Evolutionary conservation across 1,284 basidiomycete genomes (phyloP).

Genomic region (Anthracocystis setariae): DNA sequence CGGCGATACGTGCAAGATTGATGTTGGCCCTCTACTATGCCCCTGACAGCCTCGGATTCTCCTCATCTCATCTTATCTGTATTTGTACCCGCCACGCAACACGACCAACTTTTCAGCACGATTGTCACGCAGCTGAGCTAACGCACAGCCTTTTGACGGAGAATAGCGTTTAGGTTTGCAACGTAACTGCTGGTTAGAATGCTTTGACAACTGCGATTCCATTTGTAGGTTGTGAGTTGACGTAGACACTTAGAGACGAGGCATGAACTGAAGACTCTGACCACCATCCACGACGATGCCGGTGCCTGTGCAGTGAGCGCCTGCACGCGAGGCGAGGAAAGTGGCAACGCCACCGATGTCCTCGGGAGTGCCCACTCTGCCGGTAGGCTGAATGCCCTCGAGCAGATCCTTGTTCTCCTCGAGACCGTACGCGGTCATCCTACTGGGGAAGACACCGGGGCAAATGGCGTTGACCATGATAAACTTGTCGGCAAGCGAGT

Average conservation of each 20-base stretch:
- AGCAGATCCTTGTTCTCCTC: constrained; percentile 69
- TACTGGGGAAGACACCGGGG: constrained; percentile 82
- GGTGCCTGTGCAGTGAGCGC: constrained; percentile 78
- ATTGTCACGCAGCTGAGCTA: no score
- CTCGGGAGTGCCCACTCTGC: constrained; percentile 75
- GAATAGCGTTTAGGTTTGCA: neutral
- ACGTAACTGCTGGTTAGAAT: no score
- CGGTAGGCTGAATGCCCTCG: constrained; percentile 63
- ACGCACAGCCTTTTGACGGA: no score
- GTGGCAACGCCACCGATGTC: constrained; percentile 81
- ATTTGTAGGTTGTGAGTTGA: neutral
- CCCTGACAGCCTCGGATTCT: neutral
- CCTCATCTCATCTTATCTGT: constrained; percentile 6
- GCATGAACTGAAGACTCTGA: constrained; percentile 62
- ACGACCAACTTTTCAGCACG: no score
- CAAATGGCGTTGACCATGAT: constrained; percentile 80
- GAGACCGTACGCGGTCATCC: constrained; percentile 84
- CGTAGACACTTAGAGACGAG: constrained; percentile 25
- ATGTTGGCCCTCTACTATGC: neutral
- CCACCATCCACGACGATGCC: constrained; percentile 78
- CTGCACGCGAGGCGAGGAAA: constrained; percentile 78
- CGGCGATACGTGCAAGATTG: constrained; percentile 45
- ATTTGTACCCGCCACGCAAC: constrained; percentile 13
- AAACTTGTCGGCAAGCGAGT: constrained; percentile 73
- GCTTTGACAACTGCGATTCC: neutral